phyloP scores from a whole-genome alignment of 495 filamentous ascomycete genomes.

The Trichoderma reesei region DNA sequence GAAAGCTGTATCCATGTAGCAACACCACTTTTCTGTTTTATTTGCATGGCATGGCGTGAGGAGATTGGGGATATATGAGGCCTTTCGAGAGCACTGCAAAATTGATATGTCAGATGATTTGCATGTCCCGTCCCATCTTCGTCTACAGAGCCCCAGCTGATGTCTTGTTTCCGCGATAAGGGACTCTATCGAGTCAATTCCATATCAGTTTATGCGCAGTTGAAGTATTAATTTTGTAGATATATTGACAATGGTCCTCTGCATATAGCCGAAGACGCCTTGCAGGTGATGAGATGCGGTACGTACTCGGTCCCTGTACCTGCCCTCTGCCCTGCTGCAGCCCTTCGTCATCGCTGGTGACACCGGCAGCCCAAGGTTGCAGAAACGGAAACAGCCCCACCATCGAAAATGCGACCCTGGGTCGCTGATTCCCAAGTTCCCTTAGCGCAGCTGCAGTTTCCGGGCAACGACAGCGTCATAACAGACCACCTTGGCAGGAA shows the following conservation, averaged over 20 bases:
- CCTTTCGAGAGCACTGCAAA: background rate
- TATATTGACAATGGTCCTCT: no score
- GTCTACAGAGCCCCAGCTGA: no score
- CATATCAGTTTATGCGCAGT: no score
- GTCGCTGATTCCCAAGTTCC: no score
- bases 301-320: background rate
- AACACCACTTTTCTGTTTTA: background rate
- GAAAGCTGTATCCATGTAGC: background rate
- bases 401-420: background rate
- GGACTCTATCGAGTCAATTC: no score
- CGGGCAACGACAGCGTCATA: slow-evolving; percentile 8
- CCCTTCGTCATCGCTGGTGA: slow-evolving; percentile 1
- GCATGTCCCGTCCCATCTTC: no score
- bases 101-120: background rate
- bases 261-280: background rate
- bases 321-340: background rate
- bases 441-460: slow-evolving; percentile 4
- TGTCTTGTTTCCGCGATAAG: no score
- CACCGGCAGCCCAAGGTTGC: background rate
- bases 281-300: background rate
- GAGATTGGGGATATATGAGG: background rate
- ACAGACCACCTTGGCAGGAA: slow-evolving; percentile 8
- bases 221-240: no score
- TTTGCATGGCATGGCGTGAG: background rate
- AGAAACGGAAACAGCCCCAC: background rate